Conservation (phyloP, 2,329 filamentous ascomycete genomes). For the Aspergillus ochraceoroseus region DNA sequence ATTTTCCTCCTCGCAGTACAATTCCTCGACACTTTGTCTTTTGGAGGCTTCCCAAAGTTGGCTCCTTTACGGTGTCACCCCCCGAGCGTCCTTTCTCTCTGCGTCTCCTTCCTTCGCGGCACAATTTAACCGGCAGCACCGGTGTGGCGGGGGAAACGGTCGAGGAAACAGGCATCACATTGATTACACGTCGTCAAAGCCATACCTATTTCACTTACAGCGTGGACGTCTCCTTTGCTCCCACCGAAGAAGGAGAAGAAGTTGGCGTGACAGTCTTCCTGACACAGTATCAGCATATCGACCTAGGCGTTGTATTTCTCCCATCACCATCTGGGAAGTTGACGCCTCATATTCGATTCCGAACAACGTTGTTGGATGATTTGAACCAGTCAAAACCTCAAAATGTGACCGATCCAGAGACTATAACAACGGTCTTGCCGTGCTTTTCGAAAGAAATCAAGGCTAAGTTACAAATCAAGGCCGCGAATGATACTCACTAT, state of each 20-base stretch:
- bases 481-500: slow-evolving; percentile 7
- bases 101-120: slow-evolving; percentile 45
- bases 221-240: slow-evolving; percentile 15
- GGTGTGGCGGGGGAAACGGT: slow-evolving; percentile 29
- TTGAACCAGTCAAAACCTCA: slow-evolving; percentile 2
- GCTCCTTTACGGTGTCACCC: slow-evolving; percentile 47
- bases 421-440: not conserved
- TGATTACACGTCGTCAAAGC: slow-evolving; percentile 17
- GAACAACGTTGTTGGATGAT: slow-evolving; percentile 8
- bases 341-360: slow-evolving; percentile 4
- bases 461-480: slow-evolving; percentile 3
- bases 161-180: slow-evolving; percentile 6
- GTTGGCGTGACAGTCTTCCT: slow-evolving; percentile 20
- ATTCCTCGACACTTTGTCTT: slow-evolving; percentile 54
- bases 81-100: slow-evolving; percentile 44
- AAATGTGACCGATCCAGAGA: slow-evolving; percentile 4
- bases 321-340: not conserved
- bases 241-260: slow-evolving; percentile 13
- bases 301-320: slow-evolving; percentile 17
- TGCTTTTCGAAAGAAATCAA: not conserved
- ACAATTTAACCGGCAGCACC: slow-evolving; percentile 50
- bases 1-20: slow-evolving; percentile 44
- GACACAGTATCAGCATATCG: slow-evolving; percentile 21
- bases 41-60: slow-evolving; percentile 50
- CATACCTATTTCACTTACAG: slow-evolving; percentile 20